These are phyloP conservation scores for Lactuca sativa DNA, from an alignment of 129 eudicot genomes.

Conservation along the genomic window DNA sequence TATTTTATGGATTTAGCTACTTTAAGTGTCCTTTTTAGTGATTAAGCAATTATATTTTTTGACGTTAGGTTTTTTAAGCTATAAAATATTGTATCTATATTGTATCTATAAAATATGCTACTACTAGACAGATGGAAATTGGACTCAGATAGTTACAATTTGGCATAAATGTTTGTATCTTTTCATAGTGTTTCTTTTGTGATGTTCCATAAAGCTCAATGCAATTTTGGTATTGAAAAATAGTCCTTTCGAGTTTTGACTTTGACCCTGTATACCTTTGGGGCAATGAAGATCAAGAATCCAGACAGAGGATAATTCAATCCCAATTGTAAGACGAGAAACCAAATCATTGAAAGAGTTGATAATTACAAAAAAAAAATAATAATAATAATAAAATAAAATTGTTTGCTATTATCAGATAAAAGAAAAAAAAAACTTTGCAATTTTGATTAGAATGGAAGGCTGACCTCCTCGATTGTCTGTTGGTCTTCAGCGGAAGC, in stretches of 20 bases:
- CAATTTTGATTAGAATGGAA: background rate
- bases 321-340: background rate
- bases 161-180: slow-evolving; percentile 3
- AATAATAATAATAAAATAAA: no score
- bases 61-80: background rate
- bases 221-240: background rate
- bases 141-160: background rate
- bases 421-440: background rate
- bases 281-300: slow-evolving; percentile 5
- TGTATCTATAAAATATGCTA: background rate
- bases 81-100: no score
- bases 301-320: background rate
- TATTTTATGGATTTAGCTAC: no score
- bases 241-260: background rate
- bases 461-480: slow-evolving; percentile 44
- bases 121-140: background rate
- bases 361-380: no score
- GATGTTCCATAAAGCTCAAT: background rate
- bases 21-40: background rate
- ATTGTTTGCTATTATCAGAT: background rate
- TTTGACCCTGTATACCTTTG: background rate
- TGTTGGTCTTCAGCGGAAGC: slow-evolving; percentile 56
- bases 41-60: background rate
- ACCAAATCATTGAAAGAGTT: background rate
- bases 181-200: background rate